phyloP scores from a whole-genome alignment of 1,139 yeast species.

The Candida tunisiensis region DNA sequence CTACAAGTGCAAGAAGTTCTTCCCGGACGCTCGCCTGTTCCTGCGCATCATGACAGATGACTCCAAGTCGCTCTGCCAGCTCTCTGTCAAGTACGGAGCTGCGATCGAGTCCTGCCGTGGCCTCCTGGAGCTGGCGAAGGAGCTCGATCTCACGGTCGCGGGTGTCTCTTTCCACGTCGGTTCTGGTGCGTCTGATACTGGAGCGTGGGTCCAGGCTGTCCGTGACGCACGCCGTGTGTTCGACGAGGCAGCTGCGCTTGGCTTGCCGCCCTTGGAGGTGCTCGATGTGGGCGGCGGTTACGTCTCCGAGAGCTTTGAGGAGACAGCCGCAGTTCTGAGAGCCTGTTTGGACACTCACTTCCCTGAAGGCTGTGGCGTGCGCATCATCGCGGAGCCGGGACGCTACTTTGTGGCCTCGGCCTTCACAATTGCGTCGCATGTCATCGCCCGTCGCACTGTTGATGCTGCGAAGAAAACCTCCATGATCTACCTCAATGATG shows the following conservation, averaged over 20 bases:
- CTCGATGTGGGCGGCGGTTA: constrained; percentile 96
- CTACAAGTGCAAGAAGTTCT: constrained; percentile 47
- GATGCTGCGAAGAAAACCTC: constrained; percentile 13
- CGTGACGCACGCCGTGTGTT: constrained; percentile 58
- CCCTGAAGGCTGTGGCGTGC: constrained; percentile 22
- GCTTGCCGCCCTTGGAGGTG: constrained; percentile 29
- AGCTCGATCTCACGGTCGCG: constrained; percentile 41
- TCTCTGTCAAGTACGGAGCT: constrained; percentile 86
- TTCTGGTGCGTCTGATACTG: constrained; percentile 73
- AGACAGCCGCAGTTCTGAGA: constrained; percentile 44
- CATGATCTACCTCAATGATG: constrained; percentile 78
- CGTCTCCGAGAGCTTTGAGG: constrained; percentile 45
- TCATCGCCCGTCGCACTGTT: constrained; percentile 61
- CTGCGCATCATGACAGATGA: constrained; percentile 85
- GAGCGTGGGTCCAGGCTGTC: constrained; percentile 54
- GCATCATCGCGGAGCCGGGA: constrained; percentile 87
- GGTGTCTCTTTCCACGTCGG: constrained; percentile 97
- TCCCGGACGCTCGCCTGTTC: constrained; percentile 54
- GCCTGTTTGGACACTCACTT: constrained; percentile 28
- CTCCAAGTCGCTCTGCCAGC: constrained; percentile 69
- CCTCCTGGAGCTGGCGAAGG: constrained; percentile 46
- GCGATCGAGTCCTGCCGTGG: constrained; percentile 31
- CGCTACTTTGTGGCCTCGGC: constrained; percentile 78
- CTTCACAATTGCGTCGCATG: constrained; percentile 69
- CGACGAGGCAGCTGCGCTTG: constrained; percentile 33